Evolutionary conservation across 176 grass and related monocot genomes (phyloP).

Genomic region (Juncus inflexus): DNA sequence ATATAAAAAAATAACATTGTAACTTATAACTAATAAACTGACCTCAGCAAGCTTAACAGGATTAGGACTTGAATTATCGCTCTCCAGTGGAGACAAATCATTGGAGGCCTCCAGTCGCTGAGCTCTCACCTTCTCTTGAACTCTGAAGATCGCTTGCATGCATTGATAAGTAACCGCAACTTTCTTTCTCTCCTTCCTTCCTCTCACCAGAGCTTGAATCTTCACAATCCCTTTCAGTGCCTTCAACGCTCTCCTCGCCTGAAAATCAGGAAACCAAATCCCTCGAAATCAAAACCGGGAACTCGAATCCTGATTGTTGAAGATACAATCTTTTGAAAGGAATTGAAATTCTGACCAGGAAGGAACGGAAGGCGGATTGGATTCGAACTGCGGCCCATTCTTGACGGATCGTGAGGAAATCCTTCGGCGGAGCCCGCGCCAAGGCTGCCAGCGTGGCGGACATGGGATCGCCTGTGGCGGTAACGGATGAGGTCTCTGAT

Average conservation of each 20-base stretch:
- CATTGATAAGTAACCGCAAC: constrained; percentile 64
- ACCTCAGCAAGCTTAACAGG: constrained; percentile 71
- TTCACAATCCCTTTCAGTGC: constrained; percentile 74
- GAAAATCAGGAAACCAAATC: neutral
- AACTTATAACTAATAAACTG: neutral
- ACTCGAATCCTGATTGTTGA: neutral
- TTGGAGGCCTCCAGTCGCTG: constrained; percentile 35
- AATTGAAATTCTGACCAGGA: constrained; percentile 38
- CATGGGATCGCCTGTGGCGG: constrained; percentile 47
- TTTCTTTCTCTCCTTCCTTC: constrained; percentile 75
- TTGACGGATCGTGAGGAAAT: constrained; percentile 58
- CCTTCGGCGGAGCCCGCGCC: constrained; percentile 51
- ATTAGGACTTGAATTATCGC: constrained; percentile 26
- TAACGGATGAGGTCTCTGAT: constrained; percentile 54
- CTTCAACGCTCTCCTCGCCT: constrained; percentile 73
- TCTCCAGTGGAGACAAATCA: constrained; percentile 27
- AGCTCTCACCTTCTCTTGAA: constrained; percentile 58
- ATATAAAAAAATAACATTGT: too few species aligned
- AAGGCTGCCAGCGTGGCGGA: constrained; percentile 49
- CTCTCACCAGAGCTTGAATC: constrained; percentile 76
- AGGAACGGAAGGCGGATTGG: constrained; percentile 76
- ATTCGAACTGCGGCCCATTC: constrained; percentile 72
- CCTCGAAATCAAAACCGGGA: neutral
- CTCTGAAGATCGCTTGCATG: constrained; percentile 72
- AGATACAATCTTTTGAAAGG: too few species aligned